Percentiles rank a stretch among this genome's conserved stretches.
phyloP scores from a whole-genome alignment of 345 rosid genomes.

The Bruguiera sexangula region DNA sequence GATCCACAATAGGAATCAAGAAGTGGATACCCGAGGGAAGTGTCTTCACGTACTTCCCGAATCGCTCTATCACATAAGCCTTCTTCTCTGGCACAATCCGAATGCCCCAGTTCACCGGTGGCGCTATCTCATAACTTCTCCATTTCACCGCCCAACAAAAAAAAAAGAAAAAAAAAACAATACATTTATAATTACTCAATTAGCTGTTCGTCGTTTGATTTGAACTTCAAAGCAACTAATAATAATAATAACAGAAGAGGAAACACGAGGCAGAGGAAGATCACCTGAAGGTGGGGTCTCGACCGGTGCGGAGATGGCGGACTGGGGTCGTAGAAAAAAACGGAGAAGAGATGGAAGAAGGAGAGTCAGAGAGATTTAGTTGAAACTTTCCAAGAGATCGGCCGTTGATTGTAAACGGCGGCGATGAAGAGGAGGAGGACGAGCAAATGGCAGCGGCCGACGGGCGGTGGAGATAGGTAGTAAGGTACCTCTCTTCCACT shows the following conservation, averaged over 20 bases:
- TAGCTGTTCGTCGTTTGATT: background rate
- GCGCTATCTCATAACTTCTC: slow-evolving; percentile 56
- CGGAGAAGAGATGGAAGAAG: slow-evolving; percentile 17
- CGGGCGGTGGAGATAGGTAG: slow-evolving; percentile 8
- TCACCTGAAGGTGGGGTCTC: slow-evolving; percentile 42
- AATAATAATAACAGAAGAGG: no score
- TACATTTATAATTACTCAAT: no score
- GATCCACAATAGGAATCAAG: slow-evolving; percentile 80
- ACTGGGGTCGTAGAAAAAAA: slow-evolving; percentile 25
- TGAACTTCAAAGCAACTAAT: no score
- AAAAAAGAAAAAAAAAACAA: no score
- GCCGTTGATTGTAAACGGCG: background rate
- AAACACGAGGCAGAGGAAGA: background rate
- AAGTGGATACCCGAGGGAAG: slow-evolving; percentile 81
- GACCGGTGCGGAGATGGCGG: slow-evolving; percentile 47
- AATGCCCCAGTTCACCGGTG: slow-evolving; percentile 90
- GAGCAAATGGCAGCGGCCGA: slow-evolving; percentile 2
- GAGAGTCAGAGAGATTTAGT: no score
- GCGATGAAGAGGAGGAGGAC: background rate
- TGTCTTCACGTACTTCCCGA: slow-evolving; percentile 77
- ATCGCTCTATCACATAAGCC: slow-evolving; percentile 85
- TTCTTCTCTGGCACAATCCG: slow-evolving; percentile 83
- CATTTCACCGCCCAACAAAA: no score
- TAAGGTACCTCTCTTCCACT: background rate
- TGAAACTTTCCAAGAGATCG: slow-evolving; percentile 2